phyloP scores from a whole-genome alignment of 345 rosid genomes.

The Raphanus sativus region DNA sequence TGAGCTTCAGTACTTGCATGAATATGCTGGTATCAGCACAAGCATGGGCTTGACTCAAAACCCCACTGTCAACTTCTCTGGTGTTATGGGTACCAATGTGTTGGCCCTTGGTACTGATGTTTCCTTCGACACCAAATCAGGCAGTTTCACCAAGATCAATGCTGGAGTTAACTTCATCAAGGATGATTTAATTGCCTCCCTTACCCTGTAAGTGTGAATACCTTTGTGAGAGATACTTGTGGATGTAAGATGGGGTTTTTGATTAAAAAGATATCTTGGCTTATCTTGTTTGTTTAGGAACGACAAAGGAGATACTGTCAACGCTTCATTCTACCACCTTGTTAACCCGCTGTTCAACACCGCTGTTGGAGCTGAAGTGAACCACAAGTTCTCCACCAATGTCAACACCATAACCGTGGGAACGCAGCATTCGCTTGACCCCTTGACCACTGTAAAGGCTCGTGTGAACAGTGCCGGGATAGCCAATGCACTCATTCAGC shows the following conservation, averaged over 20 bases:
- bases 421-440: constrained; percentile 70
- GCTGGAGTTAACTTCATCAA: constrained; percentile 74
- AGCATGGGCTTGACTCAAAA: constrained; percentile 82
- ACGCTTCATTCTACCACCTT: constrained; percentile 71
- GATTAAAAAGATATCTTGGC: not conserved
- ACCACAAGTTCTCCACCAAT: constrained; percentile 70
- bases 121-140: constrained; percentile 74
- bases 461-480: constrained; percentile 72
- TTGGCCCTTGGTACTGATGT: constrained; percentile 75
- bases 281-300: constrained; percentile 51
- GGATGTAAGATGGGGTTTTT: no score
- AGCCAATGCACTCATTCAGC: constrained; percentile 81
- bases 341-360: constrained; percentile 62
- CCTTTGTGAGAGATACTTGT: not conserved
- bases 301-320: constrained; percentile 67
- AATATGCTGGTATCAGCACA: constrained; percentile 72
- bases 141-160: constrained; percentile 74
- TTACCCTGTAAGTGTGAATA: constrained; percentile 58
- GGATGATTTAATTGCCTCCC: constrained; percentile 66
- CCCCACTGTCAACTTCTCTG: constrained; percentile 78
- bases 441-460: constrained; percentile 73
- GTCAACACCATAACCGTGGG: constrained; percentile 76
- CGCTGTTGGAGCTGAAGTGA: constrained; percentile 82
- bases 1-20: constrained; percentile 91
- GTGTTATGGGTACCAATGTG: constrained; percentile 65